A percentile compares a stretch with the other conserved stretches of the same genome.
Evolutionary conservation across 129 eudicot species (phyloP).

Genomic region (Chrysanthemum lavandulifolium): DNA sequence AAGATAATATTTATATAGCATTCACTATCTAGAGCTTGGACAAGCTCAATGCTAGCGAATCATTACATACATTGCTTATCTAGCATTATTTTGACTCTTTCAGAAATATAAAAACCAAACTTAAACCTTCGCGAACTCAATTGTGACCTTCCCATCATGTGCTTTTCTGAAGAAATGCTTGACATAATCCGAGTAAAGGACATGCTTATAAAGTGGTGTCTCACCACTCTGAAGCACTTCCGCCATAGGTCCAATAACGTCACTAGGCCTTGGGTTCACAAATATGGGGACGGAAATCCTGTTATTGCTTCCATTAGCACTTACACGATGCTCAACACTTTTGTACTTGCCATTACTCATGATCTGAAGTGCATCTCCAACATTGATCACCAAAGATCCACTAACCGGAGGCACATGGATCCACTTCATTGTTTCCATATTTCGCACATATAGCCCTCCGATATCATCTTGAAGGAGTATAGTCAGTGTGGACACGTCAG

Average conservation of each 20-base stretch:
- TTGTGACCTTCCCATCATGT: conserved; percentile 7
- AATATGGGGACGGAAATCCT: conserved; percentile 4
- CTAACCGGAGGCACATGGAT: conserved; percentile 2
- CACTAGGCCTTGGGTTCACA: conserved; percentile 9
- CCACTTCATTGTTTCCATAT: conserved; percentile 4
- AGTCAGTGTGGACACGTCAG: conserved; percentile 2
- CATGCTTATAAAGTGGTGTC: conserved; percentile 1
- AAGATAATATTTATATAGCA: too few species aligned
- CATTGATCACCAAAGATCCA: conserved; percentile 10
- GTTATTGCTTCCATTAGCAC: conserved; percentile 3
- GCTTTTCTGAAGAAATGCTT: conserved; percentile 12
- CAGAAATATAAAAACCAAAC: too few species aligned
- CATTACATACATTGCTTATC: too few species aligned
- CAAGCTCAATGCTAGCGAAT: too few species aligned
- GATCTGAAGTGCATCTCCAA: conserved; percentile 11
- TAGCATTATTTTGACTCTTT: too few species aligned
- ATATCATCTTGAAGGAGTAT: conserved; percentile 5
- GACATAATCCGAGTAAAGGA: conserved; percentile 1
- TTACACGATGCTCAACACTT: conserved; percentile 12
- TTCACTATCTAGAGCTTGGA: too few species aligned
- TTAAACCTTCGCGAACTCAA: conserved; percentile 6
- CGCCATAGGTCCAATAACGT: neutral
- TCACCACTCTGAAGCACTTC: conserved; percentile 5
- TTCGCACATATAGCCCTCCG: neutral
- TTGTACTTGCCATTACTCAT: conserved; percentile 13